Percentiles rank a stretch among this genome's conserved stretches.
phyloP scores from a whole-genome alignment of 352 stramenopile genomes.

The Globisporangium spiculum region DNA sequence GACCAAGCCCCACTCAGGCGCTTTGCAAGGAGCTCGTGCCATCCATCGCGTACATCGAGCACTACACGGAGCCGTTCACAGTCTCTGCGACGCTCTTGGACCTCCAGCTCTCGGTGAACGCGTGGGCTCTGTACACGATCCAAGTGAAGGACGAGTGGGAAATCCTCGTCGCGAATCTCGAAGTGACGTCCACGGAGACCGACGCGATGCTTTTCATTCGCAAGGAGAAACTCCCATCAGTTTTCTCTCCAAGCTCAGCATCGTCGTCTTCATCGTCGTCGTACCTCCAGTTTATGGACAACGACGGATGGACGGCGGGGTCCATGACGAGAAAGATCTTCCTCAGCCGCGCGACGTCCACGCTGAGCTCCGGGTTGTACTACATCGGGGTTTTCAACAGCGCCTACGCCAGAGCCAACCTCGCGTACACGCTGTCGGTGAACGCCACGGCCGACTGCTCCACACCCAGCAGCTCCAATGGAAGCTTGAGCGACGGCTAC shows the following conservation, averaged over 20 bases:
- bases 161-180: slow-evolving; percentile 49
- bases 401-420: slow-evolving; percentile 43
- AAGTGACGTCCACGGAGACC: slow-evolving; percentile 31
- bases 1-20: slow-evolving; percentile 37
- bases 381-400: slow-evolving; percentile 78
- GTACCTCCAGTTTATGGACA: slow-evolving; percentile 54
- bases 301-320: slow-evolving; percentile 40
- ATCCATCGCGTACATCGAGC: slow-evolving; percentile 55
- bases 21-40: slow-evolving; percentile 62
- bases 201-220: slow-evolving; percentile 76
- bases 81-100: slow-evolving; percentile 36
- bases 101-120: slow-evolving; percentile 40
- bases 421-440: slow-evolving; percentile 55
- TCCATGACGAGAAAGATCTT: slow-evolving; percentile 48
- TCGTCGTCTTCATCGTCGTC: slow-evolving; percentile 10
- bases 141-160: slow-evolving; percentile 55
- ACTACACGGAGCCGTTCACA: slow-evolving; percentile 47
- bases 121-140: slow-evolving; percentile 66
- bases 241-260: slow-evolving; percentile 10
- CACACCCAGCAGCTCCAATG: neutral
- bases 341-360: slow-evolving; percentile 52
- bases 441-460: slow-evolving; percentile 48
- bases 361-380: slow-evolving; percentile 67
- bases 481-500: slow-evolving; percentile 9
- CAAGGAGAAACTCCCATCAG: slow-evolving; percentile 56